Evolutionary conservation across 2,329 filamentous ascomycete genomes (phyloP).

Genomic region (Alternaria hordeiaustralica): DNA sequence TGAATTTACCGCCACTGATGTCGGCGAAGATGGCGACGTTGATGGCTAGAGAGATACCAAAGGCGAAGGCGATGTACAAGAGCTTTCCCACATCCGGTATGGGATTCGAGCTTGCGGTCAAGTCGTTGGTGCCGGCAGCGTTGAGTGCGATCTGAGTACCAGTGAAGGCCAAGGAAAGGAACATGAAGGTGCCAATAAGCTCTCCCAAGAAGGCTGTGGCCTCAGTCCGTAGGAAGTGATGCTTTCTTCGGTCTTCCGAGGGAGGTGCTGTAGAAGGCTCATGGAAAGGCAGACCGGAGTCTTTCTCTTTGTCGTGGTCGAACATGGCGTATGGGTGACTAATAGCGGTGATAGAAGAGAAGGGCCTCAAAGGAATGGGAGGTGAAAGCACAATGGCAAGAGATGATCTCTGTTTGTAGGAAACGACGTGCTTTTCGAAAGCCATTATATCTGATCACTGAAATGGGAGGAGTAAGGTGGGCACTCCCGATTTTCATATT

Average conservation of each 20-base stretch:
- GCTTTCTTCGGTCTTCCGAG: background rate
- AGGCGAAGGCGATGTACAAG: conserved; percentile 44
- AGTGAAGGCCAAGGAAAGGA: conserved; percentile 47
- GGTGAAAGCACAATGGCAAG: background rate
- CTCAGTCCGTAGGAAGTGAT: conserved; percentile 24
- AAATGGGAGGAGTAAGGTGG: conserved; percentile 2
- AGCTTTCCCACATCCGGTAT: conserved; percentile 37
- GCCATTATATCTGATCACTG: conserved; percentile 6
- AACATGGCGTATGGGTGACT: conserved; percentile 12
- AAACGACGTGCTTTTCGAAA: background rate
- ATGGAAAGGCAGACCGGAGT: conserved; percentile 18
- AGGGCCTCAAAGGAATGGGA: background rate
- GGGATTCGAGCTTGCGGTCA: conserved; percentile 14
- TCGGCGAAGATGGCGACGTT: conserved; percentile 47
- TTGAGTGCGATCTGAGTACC: conserved; percentile 58
- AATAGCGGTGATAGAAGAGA: conserved; percentile 1
- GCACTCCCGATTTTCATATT: conserved; percentile 4
- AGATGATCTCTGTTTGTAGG: background rate
- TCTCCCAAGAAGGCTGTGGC: conserved; percentile 47
- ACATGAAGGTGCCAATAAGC: conserved; percentile 56
- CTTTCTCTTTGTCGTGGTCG: conserved; percentile 5
- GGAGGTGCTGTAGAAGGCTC: conserved; percentile 15
- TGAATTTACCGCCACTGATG: conserved; percentile 43
- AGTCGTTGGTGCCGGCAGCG: conserved; percentile 37
- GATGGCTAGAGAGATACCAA: conserved; percentile 44